Percentiles rank a stretch among this genome's conserved stretches.
Evolutionary conservation across 2,329 filamentous ascomycete genomes (phyloP).

Genomic region (Talaromyces sp.): DNA sequence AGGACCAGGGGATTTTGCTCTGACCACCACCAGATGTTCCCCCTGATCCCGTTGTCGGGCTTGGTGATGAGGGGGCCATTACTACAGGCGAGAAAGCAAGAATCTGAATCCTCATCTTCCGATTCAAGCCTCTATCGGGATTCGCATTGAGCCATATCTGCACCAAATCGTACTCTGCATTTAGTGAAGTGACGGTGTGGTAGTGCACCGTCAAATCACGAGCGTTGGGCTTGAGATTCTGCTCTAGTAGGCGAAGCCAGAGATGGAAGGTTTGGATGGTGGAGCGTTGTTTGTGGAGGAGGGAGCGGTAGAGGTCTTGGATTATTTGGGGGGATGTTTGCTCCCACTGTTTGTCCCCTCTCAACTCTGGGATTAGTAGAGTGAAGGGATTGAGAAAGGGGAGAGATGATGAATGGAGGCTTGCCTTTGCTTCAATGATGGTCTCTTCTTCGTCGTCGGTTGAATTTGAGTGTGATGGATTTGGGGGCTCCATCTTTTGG

Average conservation of each 20-base stretch:
- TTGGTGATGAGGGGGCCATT: neutral
- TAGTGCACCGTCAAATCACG: slow-evolving; percentile 14
- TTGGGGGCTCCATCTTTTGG: neutral
- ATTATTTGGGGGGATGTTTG: neutral
- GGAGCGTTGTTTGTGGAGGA: slow-evolving; percentile 8
- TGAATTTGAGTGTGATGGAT: neutral
- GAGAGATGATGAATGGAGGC: neutral
- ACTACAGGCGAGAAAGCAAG: slow-evolving; percentile 2
- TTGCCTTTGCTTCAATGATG: slow-evolving; percentile 7
- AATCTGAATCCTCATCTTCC: slow-evolving; percentile 15
- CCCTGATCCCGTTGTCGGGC: neutral
- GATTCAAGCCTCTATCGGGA: slow-evolving; percentile 1
- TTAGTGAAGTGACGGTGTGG: neutral
- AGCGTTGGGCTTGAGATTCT: slow-evolving; percentile 15
- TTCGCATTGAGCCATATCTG: slow-evolving; percentile 10
- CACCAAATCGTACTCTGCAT: slow-evolving; percentile 6
- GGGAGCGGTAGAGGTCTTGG: slow-evolving; percentile 13
- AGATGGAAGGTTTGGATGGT: slow-evolving; percentile 14
- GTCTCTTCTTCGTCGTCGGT: neutral
- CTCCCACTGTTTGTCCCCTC: neutral
- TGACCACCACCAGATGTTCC: neutral
- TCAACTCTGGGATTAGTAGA: neutral
- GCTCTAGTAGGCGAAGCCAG: slow-evolving; percentile 14
- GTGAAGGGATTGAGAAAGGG: neutral
- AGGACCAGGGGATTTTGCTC: neutral